A percentile compares a stretch with the other conserved stretches of the same genome.
phyloP scores from a whole-genome alignment of 1,284 basidiomycete genomes.

The Boletus calvinii region DNA sequence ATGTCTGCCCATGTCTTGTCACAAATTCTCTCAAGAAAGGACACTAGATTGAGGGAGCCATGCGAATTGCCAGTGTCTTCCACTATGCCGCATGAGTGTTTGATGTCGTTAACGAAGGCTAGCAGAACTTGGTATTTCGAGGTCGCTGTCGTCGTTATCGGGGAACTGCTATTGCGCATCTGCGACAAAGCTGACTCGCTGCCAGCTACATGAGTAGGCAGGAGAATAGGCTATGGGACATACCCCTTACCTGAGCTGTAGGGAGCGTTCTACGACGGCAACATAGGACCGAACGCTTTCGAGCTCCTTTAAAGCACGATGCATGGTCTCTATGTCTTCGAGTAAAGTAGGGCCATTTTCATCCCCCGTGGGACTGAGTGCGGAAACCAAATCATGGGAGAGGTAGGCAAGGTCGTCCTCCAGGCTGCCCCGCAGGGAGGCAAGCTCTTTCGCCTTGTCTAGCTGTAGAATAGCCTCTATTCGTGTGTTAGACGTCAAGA shows the following conservation, averaged over 20 bases:
- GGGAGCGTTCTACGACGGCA: constrained; percentile 65
- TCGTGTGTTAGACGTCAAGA: constrained; percentile 46
- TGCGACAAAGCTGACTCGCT: constrained; percentile 61
- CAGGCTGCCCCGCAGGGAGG: constrained; percentile 72
- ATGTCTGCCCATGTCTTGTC: constrained; percentile 76
- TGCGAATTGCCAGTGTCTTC: constrained; percentile 41
- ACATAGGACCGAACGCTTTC: constrained; percentile 76
- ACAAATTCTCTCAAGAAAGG: constrained; percentile 57
- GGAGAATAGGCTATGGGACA: constrained; percentile 12
- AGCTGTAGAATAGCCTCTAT: constrained; percentile 46
- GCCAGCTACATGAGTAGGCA: constrained; percentile 16
- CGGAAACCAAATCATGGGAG: constrained; percentile 63
- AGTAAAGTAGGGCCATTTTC: constrained; percentile 59
- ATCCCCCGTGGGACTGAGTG: constrained; percentile 41
- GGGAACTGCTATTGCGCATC: constrained; percentile 39
- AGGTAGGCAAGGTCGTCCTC: constrained; percentile 74
- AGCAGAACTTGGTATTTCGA: constrained; percentile 62
- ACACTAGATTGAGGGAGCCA: constrained; percentile 49
- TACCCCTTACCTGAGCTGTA: constrained; percentile 69
- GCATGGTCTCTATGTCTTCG: constrained; percentile 77
- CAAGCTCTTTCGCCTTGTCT: constrained; percentile 66
- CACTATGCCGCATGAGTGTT: constrained; percentile 43
- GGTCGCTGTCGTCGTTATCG: constrained; percentile 48
- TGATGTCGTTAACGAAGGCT: constrained; percentile 52
- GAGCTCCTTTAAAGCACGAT: constrained; percentile 71